Percentiles rank a stretch among this genome's conserved stretches.
These are phyloP conservation scores for Rubia peregrina DNA, from an alignment of 305 asterid genomes.

Conservation along the genomic window DNA sequence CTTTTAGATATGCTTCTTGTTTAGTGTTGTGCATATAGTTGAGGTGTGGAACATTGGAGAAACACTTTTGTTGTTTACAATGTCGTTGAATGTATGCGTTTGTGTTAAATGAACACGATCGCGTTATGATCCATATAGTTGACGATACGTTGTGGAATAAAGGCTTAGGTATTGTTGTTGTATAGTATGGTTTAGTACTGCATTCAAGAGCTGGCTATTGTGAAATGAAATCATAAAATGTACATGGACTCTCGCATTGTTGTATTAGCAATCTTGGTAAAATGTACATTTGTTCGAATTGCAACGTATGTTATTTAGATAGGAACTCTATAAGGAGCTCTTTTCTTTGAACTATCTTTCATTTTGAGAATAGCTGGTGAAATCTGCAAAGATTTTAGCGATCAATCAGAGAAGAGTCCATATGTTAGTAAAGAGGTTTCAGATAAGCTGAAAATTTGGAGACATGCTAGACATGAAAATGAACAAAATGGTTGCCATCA, in stretches of 20 bases:
- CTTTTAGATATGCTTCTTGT: not conserved
- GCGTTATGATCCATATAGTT: not conserved
- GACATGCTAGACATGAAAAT: not conserved
- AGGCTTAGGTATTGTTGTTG: not conserved
- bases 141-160: not conserved
- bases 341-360: not conserved
- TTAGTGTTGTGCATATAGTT: not conserved
- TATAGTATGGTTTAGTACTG: not conserved
- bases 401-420: not conserved
- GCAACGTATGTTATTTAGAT: not conserved
- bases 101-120: not conserved
- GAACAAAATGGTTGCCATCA: not conserved
- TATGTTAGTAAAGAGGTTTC: not conserved
- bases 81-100: too few species aligned
- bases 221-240: not conserved
- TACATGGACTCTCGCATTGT: not conserved
- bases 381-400: not conserved
- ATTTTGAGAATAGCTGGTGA: not conserved
- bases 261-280: not conserved
- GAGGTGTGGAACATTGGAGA: not conserved
- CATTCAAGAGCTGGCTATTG: not conserved
- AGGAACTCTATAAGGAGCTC: slow-evolving; percentile 5
- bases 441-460: not conserved
- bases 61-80: too few species aligned
- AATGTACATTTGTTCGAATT: not conserved